Evolutionary conservation across 805 yeast species (phyloP).

Genomic region (Starmerella davenportii): DNA sequence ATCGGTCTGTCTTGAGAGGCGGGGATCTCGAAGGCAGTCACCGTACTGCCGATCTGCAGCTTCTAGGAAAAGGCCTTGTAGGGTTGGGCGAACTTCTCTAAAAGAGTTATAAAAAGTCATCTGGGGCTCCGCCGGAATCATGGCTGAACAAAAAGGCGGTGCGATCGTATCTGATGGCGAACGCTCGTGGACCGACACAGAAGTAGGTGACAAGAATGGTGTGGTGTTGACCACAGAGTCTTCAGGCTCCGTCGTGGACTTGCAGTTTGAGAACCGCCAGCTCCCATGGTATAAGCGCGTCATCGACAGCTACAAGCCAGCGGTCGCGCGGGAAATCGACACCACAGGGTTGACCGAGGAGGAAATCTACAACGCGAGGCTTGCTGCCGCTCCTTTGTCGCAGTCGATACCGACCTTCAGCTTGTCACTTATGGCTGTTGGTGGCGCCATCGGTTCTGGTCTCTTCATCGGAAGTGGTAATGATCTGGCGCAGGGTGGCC

Average conservation of each 20-base stretch:
- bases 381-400: constrained; percentile 31
- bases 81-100: too few relatives aligned
- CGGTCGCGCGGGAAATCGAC: constrained; percentile 8
- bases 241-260: constrained; percentile 50
- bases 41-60: too few relatives aligned
- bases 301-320: constrained; percentile 16
- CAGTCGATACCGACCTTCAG: constrained; percentile 37
- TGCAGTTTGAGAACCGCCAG: constrained; percentile 68
- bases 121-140: too few relatives aligned
- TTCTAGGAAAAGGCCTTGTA: too few relatives aligned
- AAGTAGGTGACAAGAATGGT: too few relatives aligned
- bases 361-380: constrained; percentile 19
- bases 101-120: too few relatives aligned
- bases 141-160: too few relatives aligned
- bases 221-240: too few relatives aligned
- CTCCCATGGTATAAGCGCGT: constrained; percentile 44
- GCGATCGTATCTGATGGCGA: too few relatives aligned
- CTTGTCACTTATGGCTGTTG: constrained; percentile 55
- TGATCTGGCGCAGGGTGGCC: constrained; percentile 39
- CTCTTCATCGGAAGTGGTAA: constrained; percentile 51
- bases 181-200: too few relatives aligned
- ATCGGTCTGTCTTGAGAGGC: too few relatives aligned
- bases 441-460: constrained; percentile 64
- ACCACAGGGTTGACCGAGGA: constrained; percentile 26
- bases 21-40: too few relatives aligned